Evolutionary conservation across 2,329 filamentous ascomycete species (phyloP).

Genomic region (Colletotrichum liaoningense): DNA sequence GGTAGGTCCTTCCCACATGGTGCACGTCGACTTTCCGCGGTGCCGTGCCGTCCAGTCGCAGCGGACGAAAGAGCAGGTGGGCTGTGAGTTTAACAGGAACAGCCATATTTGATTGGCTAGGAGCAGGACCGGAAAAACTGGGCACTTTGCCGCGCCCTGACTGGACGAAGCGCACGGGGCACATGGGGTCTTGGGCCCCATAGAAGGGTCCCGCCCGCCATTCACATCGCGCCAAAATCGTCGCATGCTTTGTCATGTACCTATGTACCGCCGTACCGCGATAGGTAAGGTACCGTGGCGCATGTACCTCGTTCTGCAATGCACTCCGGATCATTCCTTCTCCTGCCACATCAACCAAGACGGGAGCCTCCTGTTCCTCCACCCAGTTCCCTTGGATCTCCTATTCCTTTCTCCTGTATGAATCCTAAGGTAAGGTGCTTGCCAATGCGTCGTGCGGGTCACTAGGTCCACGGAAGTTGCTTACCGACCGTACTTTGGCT

Average conservation of each 20-base stretch:
- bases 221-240: constrained; percentile 24
- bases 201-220: constrained; percentile 10
- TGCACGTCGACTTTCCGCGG: background rate
- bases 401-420: no score
- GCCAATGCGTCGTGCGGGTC: background rate
- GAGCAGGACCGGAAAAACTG: constrained; percentile 2
- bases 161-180: constrained; percentile 10
- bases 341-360: background rate
- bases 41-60: constrained; percentile 15
- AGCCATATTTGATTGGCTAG: constrained; percentile 12
- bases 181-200: background rate
- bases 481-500: background rate
- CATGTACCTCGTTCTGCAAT: background rate
- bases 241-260: constrained; percentile 1
- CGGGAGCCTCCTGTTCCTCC: background rate
- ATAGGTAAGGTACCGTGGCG: background rate
- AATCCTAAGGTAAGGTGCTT: no score
- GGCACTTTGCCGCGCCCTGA: constrained; percentile 15
- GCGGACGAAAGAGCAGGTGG: constrained; percentile 10
- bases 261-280: background rate
- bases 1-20: background rate
- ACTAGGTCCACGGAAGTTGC: background rate
- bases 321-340: background rate
- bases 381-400: background rate
- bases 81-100: constrained; percentile 9